These are phyloP conservation scores for Exophiala alcalophila DNA, from an alignment of 2,329 filamentous ascomycete genomes.

Conservation along the genomic window DNA sequence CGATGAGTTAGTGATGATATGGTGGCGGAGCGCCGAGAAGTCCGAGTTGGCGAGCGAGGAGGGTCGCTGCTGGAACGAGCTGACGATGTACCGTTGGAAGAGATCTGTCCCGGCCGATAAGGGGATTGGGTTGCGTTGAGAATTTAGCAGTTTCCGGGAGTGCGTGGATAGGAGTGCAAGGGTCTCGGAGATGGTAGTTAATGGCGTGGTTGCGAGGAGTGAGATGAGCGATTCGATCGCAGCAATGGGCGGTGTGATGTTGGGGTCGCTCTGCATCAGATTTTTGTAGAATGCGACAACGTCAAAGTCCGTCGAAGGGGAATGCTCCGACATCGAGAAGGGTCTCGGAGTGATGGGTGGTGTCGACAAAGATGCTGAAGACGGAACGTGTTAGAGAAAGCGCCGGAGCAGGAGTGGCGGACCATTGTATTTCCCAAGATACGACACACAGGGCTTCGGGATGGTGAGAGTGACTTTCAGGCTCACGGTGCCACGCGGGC, in stretches of 20 bases:
- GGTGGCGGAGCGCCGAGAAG: slow-evolving; percentile 79
- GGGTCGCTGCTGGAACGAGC: slow-evolving; percentile 58
- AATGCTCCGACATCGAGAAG: slow-evolving; percentile 3
- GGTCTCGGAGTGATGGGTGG: slow-evolving; percentile 14
- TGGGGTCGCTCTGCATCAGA: slow-evolving; percentile 66
- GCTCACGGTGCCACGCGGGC: background rate
- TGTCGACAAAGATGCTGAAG: slow-evolving; percentile 12
- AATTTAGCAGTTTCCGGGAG: slow-evolving; percentile 71
- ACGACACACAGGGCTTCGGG: background rate
- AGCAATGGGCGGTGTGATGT: slow-evolving; percentile 92
- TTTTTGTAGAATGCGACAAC: slow-evolving; percentile 65
- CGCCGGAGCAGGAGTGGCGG: too few relatives aligned
- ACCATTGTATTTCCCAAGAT: too few relatives aligned
- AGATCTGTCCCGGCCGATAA: slow-evolving; percentile 91
- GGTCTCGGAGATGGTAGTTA: slow-evolving; percentile 89
- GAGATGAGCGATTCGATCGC: slow-evolving; percentile 89
- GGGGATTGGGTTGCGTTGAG: slow-evolving; percentile 83
- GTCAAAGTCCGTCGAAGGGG: slow-evolving; percentile 35
- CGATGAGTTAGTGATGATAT: slow-evolving; percentile 80
- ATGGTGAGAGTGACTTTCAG: slow-evolving; percentile 3
- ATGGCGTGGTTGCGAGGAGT: slow-evolving; percentile 73
- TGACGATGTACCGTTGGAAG: slow-evolving; percentile 90
- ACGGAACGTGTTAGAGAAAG: background rate
- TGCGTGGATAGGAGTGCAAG: slow-evolving; percentile 78
- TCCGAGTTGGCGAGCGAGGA: slow-evolving; percentile 51